A percentile compares a stretch with the other conserved stretches of the same genome.
These are phyloP conservation scores for Aspergillus niger DNA, from an alignment of 2,329 filamentous ascomycete genomes.

Conservation along the genomic window DNA sequence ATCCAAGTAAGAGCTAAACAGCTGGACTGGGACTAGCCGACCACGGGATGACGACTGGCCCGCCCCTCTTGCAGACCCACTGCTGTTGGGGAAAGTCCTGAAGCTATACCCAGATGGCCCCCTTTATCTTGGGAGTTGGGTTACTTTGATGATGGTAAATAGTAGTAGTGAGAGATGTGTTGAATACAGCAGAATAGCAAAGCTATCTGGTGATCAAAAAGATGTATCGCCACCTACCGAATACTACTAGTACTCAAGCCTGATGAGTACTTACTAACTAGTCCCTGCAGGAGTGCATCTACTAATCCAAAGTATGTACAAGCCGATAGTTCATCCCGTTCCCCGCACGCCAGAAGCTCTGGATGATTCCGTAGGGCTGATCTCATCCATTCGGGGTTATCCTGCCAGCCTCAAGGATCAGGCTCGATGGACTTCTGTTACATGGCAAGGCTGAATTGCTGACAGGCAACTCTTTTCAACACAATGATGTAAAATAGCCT, in stretches of 20 bases:
- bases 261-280: too few relatives aligned
- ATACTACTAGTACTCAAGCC: too few relatives aligned
- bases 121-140: too few relatives aligned
- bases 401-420: neutral
- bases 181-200: too few relatives aligned
- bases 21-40: neutral
- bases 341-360: neutral
- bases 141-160: too few relatives aligned
- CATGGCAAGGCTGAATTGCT: neutral
- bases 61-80: neutral
- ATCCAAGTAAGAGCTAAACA: neutral
- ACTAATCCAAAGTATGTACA: neutral
- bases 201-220: too few relatives aligned
- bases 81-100: too few relatives aligned
- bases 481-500: too few relatives aligned
- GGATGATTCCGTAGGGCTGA: neutral
- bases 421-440: neutral
- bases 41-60: neutral
- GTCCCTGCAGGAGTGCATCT: too few relatives aligned
- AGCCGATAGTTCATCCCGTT: neutral
- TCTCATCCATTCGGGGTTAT: neutral
- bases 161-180: too few relatives aligned
- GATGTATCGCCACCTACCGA: too few relatives aligned
- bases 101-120: too few relatives aligned
- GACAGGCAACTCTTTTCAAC: neutral